Conservation (phyloP, 2,329 filamentous ascomycete genomes). For the Mollisia scopiformis region DNA sequence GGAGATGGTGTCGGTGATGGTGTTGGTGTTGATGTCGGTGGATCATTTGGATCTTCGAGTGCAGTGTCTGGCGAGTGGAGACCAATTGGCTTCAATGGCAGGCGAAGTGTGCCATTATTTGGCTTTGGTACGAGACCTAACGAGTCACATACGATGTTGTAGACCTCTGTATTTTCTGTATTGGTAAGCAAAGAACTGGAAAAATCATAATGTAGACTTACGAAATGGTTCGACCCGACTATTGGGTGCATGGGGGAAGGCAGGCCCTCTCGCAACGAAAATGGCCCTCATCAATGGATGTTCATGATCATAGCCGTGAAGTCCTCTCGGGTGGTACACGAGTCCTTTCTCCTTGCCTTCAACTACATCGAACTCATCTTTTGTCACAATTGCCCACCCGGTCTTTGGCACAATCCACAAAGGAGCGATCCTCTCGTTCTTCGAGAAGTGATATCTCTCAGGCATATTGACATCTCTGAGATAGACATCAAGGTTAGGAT, state of each 20-base stretch:
- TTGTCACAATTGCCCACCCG: constrained; percentile 89
- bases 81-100: constrained; percentile 56
- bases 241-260: constrained; percentile 84
- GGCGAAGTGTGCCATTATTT: constrained; percentile 85
- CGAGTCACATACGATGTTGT: constrained; percentile 92
- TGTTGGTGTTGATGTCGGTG: constrained; percentile 29
- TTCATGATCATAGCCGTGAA: constrained; percentile 95
- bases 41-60: constrained; percentile 57
- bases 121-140: constrained; percentile 71
- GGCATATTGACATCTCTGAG: constrained; percentile 89
- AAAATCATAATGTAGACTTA: constrained; percentile 49
- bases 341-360: constrained; percentile 65
- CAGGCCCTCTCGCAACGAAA: constrained; percentile 88
- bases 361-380: constrained; percentile 75
- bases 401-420: constrained; percentile 92
- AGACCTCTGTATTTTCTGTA: constrained; percentile 89
- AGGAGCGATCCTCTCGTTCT: constrained; percentile 88
- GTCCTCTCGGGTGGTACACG: constrained; percentile 77
- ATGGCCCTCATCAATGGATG: constrained; percentile 96
- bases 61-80: constrained; percentile 55
- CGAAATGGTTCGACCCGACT: constrained; percentile 81
- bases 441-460: constrained; percentile 85
- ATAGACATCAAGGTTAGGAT: constrained; percentile 82
- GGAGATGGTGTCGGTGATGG: constrained; percentile 1
- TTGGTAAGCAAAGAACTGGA: background rate